Base-by-base conservation (phyloP, 345 rosid species). In the Adansonia digitata region DNA sequence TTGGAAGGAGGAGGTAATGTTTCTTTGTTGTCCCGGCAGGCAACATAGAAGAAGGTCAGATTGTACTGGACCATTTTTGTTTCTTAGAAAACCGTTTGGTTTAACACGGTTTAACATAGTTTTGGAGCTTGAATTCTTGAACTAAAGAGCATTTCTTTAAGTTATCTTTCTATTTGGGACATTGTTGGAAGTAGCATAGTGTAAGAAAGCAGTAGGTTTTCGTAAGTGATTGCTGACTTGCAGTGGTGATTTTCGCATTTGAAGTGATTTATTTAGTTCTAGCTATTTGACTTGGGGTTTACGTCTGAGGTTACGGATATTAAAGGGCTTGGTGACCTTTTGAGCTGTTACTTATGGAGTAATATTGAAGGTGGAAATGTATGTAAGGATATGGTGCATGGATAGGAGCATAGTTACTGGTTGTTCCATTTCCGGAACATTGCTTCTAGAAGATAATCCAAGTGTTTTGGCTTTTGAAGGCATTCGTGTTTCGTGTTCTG, bases 311-410 rank as follows among this genome's bases (percentile, higher is more conserved):
- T 20, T 56, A 56, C 55, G 43, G 45, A 45, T 39, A 49, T 70
- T 72, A 40, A 72, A 37, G n/a, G 22, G 43, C 60, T 52, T 75
- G 56, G 82, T 71, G 75, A 71, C 42, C 57, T 48, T 61, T 29
- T 63, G 17, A 57, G 53, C 40, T 71, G 27, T 53, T 78, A 42
- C 42, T 77, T 59, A 81, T 82, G 88, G 77, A 70, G 62, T 70
- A 60, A 55, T 61, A 68, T 51, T 82, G 73, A 79, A 82, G 79
- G 86, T 82, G 85, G 89, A 81, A 81, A 84, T 88, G 88, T 81
- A 29, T 81, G 88, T 59, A 69, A 81, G 88, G 91, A 84, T 85
- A 87, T 86, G 87, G 90, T 85, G 88, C 80, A 86, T 85, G 91
- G 85, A 76, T 81, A 76, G 69, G 91, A 83, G 81, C 83, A 81